Conservation (phyloP, 108 stramenopile species). For the Nannochloropsis oceanica region DNA sequence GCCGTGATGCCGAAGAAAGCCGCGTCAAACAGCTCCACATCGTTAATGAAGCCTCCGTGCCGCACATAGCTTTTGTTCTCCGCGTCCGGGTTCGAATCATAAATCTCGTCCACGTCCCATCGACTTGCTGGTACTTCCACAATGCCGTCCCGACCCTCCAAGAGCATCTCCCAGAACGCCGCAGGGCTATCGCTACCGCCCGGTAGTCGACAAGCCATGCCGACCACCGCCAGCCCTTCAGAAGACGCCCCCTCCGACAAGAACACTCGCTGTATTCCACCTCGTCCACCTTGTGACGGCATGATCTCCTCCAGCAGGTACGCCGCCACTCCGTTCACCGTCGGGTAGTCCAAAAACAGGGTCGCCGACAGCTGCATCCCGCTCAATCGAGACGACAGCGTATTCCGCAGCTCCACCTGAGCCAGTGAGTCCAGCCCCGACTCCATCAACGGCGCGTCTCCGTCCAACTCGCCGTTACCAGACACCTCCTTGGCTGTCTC, state of each 20-base stretch:
- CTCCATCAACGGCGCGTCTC: not conserved
- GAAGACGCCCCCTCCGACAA: not conserved
- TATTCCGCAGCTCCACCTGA: not conserved
- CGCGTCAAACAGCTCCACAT: slow-evolving; percentile 23
- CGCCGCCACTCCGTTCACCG: not conserved
- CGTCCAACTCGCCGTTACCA: not conserved
- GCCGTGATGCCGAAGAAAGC: slow-evolving; percentile 27
- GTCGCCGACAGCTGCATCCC: not conserved
- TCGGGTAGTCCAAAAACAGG: not conserved
- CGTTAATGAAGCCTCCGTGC: not conserved
- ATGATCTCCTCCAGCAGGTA: not conserved
- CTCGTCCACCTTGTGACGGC: not conserved
- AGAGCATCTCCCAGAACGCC: slow-evolving; percentile 31
- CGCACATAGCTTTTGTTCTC: not conserved
- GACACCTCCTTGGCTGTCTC: not conserved
- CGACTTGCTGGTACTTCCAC: slow-evolving; percentile 19
- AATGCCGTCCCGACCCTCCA: slow-evolving; percentile 15
- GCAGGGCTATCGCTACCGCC: slow-evolving; percentile 33
- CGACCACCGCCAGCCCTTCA: slow-evolving; percentile 22
- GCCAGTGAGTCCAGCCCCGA: not conserved
- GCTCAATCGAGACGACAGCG: not conserved
- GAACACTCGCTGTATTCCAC: not conserved
- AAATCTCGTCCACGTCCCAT: slow-evolving; percentile 2
- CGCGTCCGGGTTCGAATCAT: not conserved
- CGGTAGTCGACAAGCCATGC: slow-evolving; percentile 36